Conservation (phyloP, 192 early-diverging fungal species). For the Dimargaris verticillata region DNA sequence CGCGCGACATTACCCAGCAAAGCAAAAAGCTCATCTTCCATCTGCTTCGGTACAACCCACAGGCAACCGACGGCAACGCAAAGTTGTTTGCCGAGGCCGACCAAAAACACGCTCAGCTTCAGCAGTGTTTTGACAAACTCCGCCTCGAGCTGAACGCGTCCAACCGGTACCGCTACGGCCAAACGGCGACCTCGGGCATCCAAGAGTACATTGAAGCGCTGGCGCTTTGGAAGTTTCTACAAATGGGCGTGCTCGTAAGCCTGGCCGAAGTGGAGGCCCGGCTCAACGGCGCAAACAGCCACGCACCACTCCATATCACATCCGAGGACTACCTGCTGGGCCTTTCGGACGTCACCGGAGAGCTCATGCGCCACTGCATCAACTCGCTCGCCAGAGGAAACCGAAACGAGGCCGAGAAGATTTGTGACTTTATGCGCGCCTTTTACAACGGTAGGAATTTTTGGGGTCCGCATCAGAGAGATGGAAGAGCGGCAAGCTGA, state of each 20-base stretch:
- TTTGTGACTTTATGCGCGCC: constrained; percentile 23
- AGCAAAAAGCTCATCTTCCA: constrained; percentile 34
- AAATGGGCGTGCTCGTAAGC: constrained; percentile 17
- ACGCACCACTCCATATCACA: constrained; percentile 15
- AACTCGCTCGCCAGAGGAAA: constrained; percentile 33
- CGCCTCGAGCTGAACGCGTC: constrained; percentile 23
- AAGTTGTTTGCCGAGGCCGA: constrained; percentile 23
- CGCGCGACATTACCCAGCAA: constrained; percentile 30
- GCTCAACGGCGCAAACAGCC: constrained; percentile 6
- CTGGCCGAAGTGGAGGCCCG: constrained; percentile 17
- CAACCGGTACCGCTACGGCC: constrained; percentile 21
- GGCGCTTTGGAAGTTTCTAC: constrained; percentile 24
- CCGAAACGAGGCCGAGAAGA: constrained; percentile 18
- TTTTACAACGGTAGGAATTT: constrained; percentile 25
- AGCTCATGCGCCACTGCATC: constrained; percentile 39
- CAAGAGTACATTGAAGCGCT: constrained; percentile 34
- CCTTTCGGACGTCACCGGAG: constrained; percentile 37
- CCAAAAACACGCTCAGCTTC: constrained; percentile 17
- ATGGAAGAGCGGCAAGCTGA: too few relatives aligned
- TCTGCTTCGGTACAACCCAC: constrained; percentile 25
- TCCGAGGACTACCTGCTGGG: constrained; percentile 37
- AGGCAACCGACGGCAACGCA: constrained; percentile 7
- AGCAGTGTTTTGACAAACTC: constrained; percentile 18
- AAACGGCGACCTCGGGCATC: constrained; percentile 20
- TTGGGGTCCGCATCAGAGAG: too few relatives aligned